Base-by-base conservation (phyloP, 2,329 filamentous ascomycete genomes). In the Sclerotinia minor region DNA sequence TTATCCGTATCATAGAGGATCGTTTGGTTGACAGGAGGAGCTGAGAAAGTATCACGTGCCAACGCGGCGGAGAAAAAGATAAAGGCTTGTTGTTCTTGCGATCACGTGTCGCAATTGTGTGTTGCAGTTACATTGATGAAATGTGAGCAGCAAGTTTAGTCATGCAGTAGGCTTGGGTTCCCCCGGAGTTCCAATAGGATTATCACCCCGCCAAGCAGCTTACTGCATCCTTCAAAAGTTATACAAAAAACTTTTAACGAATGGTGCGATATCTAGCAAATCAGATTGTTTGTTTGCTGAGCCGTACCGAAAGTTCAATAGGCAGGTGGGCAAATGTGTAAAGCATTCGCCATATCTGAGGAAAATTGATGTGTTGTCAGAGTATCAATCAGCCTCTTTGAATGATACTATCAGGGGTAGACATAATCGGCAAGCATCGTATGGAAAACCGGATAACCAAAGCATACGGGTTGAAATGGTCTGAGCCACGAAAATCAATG, bases 331-430 rank as follows among this genome's bases (percentile, higher is more conserved):
- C 6, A 2, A 4, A 21, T 6, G 11, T 55, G 21, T 55, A 32
- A 55, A 55, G 53, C 53, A 35, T 29, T 55, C 21, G 53, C 53
- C 35, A 55, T 35, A 29, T 55, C 15, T 54, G 19, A n/a, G 13
- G 7, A 15, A 3, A 15, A 35, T 19, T 35, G 13, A 55, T 55
- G 29, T 35, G 29, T 35, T 7, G 9, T 21, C 29, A 55, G 15
- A 21, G 9, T n/a, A n/a, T 35, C 21, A 35, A 13, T 11, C 53
- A 5, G 5, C 11, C 21, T 38, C 19, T 21, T 6, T 5, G 19
- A 35, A n/a, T 2, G 32, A 38, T 6, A 44, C 2, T 5, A 26
- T 15, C 3, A 19, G 3, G 4, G 17, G 35, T 11, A 44, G 13
- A 44, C 21, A 21, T 15, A 58, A 58, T 21, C 17, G 24, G 35